These are phyloP conservation scores for Penicillium herquei DNA, from an alignment of 495 filamentous ascomycete species.

Conservation along the genomic window DNA sequence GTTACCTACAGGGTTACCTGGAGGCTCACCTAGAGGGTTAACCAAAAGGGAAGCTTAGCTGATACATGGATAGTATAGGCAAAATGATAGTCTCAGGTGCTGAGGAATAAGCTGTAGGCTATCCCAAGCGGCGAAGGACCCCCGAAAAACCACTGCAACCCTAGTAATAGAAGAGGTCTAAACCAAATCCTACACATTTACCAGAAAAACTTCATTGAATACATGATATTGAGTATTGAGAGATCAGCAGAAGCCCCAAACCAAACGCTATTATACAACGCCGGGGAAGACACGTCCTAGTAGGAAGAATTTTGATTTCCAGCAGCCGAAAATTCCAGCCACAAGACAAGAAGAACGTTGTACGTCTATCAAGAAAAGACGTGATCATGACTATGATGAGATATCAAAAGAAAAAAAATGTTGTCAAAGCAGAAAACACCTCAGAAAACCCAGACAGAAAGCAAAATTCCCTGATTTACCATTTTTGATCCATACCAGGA, in stretches of 20 bases:
- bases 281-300: conserved; percentile 4
- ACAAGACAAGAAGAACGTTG: neutral
- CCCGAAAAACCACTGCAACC: no score
- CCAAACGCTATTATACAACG: conserved; percentile 27
- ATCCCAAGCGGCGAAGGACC: no score
- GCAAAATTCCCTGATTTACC: conserved; percentile 17
- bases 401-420: neutral
- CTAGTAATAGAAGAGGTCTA: no score
- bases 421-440: neutral
- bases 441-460: conserved; percentile 1
- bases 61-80: no score
- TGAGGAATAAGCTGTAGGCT: no score
- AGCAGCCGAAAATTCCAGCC: neutral
- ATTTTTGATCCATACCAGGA: conserved; percentile 23
- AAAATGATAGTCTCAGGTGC: no score
- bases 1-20: no score
- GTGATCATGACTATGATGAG: conserved; percentile 10
- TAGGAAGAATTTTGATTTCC: conserved; percentile 6
- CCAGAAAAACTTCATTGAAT: neutral
- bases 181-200: neutral
- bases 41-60: no score
- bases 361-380: neutral
- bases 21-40: no score
- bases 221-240: conserved; percentile 7
- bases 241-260: conserved; percentile 7